Conservation (phyloP, 2,329 filamentous ascomycete genomes). For the Thielaviopsis musarum region DNA sequence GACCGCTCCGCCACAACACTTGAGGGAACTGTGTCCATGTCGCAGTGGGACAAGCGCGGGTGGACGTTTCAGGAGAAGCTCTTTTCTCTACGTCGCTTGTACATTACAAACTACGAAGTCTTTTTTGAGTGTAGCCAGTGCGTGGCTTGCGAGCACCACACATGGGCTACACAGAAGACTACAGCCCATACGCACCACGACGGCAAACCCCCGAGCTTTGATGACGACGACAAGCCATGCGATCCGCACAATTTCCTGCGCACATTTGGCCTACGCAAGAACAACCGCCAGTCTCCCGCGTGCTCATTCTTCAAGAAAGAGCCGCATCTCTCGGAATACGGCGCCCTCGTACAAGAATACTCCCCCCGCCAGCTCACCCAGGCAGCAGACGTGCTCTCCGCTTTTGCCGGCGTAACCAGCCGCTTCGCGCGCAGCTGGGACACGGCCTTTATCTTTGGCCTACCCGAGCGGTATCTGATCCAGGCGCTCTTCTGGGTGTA, state of each 20-base stretch:
- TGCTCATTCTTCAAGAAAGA: constrained; percentile 2
- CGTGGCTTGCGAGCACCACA: constrained; percentile 7
- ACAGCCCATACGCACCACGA: background rate
- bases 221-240: background rate
- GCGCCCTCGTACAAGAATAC: constrained; percentile 24
- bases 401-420: constrained; percentile 9
- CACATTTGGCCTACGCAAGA: background rate
- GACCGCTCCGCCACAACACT: background rate
- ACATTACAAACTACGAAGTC: constrained; percentile 12
- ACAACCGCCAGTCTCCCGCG: background rate
- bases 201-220: background rate
- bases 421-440: background rate
- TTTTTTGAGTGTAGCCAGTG: constrained; percentile 11
- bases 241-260: background rate
- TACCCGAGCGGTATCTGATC: constrained; percentile 3
- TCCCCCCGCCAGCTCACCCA: constrained; percentile 17
- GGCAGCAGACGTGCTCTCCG: constrained; percentile 8
- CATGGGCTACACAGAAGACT: background rate
- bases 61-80: constrained; percentile 13
- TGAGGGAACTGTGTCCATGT: constrained; percentile 1
- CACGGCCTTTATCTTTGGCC: background rate
- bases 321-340: constrained; percentile 22
- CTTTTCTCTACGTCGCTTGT: constrained; percentile 10
- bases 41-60: constrained; percentile 9
- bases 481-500: constrained; percentile 5